Evolutionary conservation across 257 asterid species (phyloP).

Genomic region (Solanum habrochaites): DNA sequence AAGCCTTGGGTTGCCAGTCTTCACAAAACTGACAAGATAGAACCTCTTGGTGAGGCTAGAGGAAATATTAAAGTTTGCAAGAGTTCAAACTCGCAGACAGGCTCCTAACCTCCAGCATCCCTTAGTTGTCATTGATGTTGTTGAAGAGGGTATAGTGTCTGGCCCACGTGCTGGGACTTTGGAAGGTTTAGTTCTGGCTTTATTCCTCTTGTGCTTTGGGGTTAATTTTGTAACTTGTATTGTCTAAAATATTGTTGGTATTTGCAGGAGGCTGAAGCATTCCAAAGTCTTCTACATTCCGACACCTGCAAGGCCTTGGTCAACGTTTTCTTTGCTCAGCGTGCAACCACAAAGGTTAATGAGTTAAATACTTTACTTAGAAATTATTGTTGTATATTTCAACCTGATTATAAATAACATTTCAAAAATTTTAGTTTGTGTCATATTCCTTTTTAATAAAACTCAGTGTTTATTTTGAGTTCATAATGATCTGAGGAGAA

Average conservation of each 20-base stretch:
- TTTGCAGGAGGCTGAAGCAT: slow-evolving; percentile 86
- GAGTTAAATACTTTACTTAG: background rate
- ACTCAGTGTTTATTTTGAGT: background rate
- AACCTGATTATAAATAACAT: background rate
- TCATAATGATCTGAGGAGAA: background rate
- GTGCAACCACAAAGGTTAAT: slow-evolving; percentile 86
- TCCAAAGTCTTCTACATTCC: slow-evolving; percentile 60
- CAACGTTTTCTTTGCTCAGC: slow-evolving; percentile 91
- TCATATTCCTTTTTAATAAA: background rate
- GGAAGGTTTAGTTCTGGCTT: slow-evolving; percentile 49
- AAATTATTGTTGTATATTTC: background rate
- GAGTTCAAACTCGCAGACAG: slow-evolving; percentile 74
- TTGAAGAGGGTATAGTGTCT: slow-evolving; percentile 86
- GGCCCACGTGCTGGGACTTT: slow-evolving; percentile 90
- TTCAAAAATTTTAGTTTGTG: background rate
- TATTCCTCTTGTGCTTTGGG: background rate
- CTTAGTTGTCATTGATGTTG: slow-evolving; percentile 71
- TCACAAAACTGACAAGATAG: slow-evolving; percentile 77
- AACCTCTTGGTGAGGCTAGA: slow-evolving; percentile 85
- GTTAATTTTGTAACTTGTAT: background rate
- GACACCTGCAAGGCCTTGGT: slow-evolving; percentile 95
- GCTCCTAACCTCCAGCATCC: slow-evolving; percentile 98
- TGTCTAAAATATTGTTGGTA: background rate
- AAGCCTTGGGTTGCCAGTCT: slow-evolving; percentile 79
- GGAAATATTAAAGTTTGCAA: slow-evolving; percentile 87